Percentiles rank a stretch among this genome's conserved stretches.
These are phyloP conservation scores for Pilaira anomala DNA, from an alignment of 192 early-diverging fungal species.

Conservation along the genomic window DNA sequence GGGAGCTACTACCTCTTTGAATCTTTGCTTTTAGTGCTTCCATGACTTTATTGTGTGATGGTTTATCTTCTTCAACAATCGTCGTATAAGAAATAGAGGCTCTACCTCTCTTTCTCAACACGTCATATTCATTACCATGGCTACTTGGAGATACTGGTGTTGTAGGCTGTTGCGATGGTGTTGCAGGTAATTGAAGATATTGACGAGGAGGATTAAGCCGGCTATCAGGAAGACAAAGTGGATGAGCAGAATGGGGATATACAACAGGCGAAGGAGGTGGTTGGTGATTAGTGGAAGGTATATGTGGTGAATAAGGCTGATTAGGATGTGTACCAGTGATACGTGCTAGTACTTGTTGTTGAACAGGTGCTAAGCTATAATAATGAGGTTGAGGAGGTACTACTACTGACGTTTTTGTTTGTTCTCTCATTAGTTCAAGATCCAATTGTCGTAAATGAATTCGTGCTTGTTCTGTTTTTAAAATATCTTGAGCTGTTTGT, in stretches of 20 bases:
- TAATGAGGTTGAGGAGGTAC: slow-evolving; percentile 4
- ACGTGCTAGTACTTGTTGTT: slow-evolving; percentile 34
- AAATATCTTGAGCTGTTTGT: slow-evolving; percentile 28
- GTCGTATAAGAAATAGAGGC: slow-evolving; percentile 11
- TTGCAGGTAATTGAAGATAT: slow-evolving; percentile 5
- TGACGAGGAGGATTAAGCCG: slow-evolving; percentile 10
- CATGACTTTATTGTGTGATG: slow-evolving; percentile 35
- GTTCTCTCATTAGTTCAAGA: slow-evolving; percentile 28
- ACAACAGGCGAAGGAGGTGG: slow-evolving; percentile 20
- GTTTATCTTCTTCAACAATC: slow-evolving; percentile 6
- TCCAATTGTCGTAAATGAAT: slow-evolving; percentile 35
- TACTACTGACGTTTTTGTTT: slow-evolving; percentile 3
- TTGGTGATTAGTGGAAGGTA: slow-evolving; percentile 5
- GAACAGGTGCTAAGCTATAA: slow-evolving; percentile 24
- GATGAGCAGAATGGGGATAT: slow-evolving; percentile 33
- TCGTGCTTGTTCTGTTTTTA: slow-evolving; percentile 29
- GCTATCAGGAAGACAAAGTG: slow-evolving; percentile 23
- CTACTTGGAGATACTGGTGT: slow-evolving; percentile 18
- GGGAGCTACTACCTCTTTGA: slow-evolving; percentile 18
- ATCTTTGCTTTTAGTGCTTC: slow-evolving; percentile 38
- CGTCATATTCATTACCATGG: background rate
- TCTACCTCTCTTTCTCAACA: background rate
- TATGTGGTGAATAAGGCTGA: background rate
- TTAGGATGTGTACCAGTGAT: slow-evolving; percentile 23
- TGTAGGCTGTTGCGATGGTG: slow-evolving; percentile 12